Conservation (phyloP, 2,329 filamentous ascomycete species). For the Lasiodiplodia gonubiensis region DNA sequence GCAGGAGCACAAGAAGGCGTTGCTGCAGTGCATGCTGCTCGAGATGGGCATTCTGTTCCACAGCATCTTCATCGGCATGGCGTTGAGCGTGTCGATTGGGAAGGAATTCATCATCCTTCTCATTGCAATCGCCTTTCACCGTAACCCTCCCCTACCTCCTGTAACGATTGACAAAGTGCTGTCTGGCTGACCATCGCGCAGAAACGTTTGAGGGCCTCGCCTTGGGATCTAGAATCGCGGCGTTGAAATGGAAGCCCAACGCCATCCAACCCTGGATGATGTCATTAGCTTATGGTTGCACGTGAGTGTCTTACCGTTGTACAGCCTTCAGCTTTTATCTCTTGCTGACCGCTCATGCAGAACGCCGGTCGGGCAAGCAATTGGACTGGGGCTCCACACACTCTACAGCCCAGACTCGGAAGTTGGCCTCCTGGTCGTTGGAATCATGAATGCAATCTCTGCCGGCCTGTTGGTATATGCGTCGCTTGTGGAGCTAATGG, state of each 20-base stretch:
- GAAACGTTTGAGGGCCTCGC: conserved; percentile 88
- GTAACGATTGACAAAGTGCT: not conserved
- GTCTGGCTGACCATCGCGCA: not conserved
- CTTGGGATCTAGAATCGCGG: conserved; percentile 81
- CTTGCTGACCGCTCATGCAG: not conserved
- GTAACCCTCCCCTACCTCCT: not conserved
- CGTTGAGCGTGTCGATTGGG: conserved; percentile 70
- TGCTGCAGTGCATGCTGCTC: conserved; percentile 69
- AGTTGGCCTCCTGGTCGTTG: conserved; percentile 78
- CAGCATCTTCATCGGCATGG: conserved; percentile 77
- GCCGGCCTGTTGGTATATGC: conserved; percentile 82
- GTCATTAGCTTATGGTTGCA: conserved; percentile 74
- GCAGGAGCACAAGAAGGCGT: conserved; percentile 7
- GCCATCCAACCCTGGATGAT: conserved; percentile 66
- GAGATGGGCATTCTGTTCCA: conserved; percentile 82
- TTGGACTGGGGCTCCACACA: conserved; percentile 77
- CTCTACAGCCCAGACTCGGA: conserved; percentile 81
- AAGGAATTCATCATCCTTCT: conserved; percentile 69
- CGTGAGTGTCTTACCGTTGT: conserved; percentile 8
- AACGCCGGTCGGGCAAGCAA: conserved; percentile 82
- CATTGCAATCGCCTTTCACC: conserved; percentile 73
- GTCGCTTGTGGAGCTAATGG: conserved; percentile 80
- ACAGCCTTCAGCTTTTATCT: not conserved
- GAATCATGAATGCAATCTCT: conserved; percentile 86
- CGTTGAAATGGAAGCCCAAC: conserved; percentile 61